Conservation (phyloP, 75 land plant genomes). For the Picea glauca region DNA sequence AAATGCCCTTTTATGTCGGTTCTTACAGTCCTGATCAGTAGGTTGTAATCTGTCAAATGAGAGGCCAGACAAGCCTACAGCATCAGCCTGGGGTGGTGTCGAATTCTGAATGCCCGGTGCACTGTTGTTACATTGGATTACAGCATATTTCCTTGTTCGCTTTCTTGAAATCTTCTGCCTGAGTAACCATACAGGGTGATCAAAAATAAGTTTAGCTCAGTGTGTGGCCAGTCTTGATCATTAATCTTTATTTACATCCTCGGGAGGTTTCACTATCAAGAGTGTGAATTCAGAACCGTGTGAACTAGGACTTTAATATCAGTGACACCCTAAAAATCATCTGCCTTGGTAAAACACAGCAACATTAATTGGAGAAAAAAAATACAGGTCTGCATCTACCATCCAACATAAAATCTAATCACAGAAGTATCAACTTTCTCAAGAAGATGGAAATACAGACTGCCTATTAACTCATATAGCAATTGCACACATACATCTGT, state of each 20-base stretch:
- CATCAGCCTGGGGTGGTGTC: slow-evolving; percentile 10
- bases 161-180: slow-evolving; percentile 10
- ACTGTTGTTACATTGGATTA: slow-evolving; percentile 17
- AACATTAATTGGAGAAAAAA: background rate
- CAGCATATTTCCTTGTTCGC: slow-evolving; percentile 16
- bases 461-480: background rate
- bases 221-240: background rate
- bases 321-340: background rate
- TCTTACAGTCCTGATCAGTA: slow-evolving; percentile 27
- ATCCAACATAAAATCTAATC: background rate
- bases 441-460: background rate
- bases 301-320: background rate
- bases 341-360: background rate
- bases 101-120: slow-evolving; percentile 17
- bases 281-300: background rate
- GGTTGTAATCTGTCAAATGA: slow-evolving; percentile 34
- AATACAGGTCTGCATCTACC: background rate
- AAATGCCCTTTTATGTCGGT: slow-evolving; percentile 19
- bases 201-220: background rate
- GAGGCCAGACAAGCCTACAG: slow-evolving; percentile 21
- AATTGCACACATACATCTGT: background rate
- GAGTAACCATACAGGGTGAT: background rate
- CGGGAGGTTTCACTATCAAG: background rate
- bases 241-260: background rate
- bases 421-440: background rate